phyloP scores from a whole-genome alignment of 768 basidiomycete species.

The Lactarius hatsudake region DNA sequence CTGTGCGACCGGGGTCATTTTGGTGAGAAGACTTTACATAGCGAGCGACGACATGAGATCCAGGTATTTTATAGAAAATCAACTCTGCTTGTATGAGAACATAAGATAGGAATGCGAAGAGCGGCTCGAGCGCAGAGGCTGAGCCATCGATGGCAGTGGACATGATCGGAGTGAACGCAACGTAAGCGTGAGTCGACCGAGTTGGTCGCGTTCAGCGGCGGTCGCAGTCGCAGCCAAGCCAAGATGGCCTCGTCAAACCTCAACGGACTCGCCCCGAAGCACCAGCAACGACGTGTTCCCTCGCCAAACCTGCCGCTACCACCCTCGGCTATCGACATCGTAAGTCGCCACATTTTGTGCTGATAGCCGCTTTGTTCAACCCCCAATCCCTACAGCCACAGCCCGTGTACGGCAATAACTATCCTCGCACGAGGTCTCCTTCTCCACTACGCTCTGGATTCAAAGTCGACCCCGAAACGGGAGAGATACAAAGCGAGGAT shows the following conservation, averaged over 20 bases:
- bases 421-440: slow-evolving; percentile 50
- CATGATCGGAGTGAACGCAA: background rate
- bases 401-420: slow-evolving; percentile 39
- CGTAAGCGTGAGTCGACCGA: background rate
- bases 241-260: slow-evolving; percentile 33
- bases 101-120: slow-evolving; percentile 65
- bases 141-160: slow-evolving; percentile 38
- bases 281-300: slow-evolving; percentile 40
- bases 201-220: slow-evolving; percentile 10
- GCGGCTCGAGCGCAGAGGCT: slow-evolving; percentile 42
- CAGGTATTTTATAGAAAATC: slow-evolving; percentile 72
- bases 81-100: slow-evolving; percentile 57
- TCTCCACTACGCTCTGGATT: slow-evolving; percentile 72
- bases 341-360: slow-evolving; percentile 27
- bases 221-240: slow-evolving; percentile 9
- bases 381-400: slow-evolving; percentile 38
- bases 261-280: slow-evolving; percentile 31
- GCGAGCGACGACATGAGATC: slow-evolving; percentile 79
- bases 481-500: slow-evolving; percentile 39
- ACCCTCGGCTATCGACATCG: slow-evolving; percentile 41
- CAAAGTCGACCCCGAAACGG: slow-evolving; percentile 54
- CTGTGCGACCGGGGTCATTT: slow-evolving; percentile 89
- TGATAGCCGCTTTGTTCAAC: slow-evolving; percentile 22
- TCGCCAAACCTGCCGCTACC: slow-evolving; percentile 37
- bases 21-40: slow-evolving; percentile 95